Conservation (phyloP, 495 filamentous ascomycete genomes). For the Paragyromitra xinjiangensis region DNA sequence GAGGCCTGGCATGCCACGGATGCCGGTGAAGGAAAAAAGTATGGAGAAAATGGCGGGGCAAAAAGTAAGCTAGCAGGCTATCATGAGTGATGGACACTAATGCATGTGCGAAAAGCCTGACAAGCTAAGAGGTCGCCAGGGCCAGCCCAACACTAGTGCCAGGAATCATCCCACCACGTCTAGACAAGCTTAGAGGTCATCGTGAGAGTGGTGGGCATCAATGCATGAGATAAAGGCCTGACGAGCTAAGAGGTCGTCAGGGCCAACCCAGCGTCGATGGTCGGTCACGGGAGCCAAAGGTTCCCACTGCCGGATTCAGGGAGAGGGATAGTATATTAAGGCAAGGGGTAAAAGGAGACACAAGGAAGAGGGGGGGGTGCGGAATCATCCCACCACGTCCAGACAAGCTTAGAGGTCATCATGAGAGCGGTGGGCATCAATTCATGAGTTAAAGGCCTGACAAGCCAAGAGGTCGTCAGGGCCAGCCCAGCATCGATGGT, state of each 20-base stretch:
- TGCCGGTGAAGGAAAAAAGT: neutral
- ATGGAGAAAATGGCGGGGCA: neutral
- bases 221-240: neutral
- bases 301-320: neutral
- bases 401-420: neutral
- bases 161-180: neutral
- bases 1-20: conserved; percentile 17
- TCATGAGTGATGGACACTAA: neutral
- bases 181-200: neutral
- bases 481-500: neutral
- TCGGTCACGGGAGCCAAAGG: neutral
- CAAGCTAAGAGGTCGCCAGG: neutral
- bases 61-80: conserved; percentile 1
- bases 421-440: neutral
- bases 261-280: neutral
- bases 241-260: neutral
- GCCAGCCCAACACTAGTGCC: neutral
- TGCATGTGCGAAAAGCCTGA: conserved; percentile 1
- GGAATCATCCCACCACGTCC: neutral
- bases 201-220: neutral
- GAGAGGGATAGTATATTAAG: neutral
- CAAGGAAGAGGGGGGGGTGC: neutral
- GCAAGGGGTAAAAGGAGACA: neutral
- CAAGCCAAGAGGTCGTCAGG: neutral
- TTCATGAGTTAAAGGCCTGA: neutral